Evolutionary conservation across 305 asterid species (phyloP).

Genomic region (Rubia tinctorum): DNA sequence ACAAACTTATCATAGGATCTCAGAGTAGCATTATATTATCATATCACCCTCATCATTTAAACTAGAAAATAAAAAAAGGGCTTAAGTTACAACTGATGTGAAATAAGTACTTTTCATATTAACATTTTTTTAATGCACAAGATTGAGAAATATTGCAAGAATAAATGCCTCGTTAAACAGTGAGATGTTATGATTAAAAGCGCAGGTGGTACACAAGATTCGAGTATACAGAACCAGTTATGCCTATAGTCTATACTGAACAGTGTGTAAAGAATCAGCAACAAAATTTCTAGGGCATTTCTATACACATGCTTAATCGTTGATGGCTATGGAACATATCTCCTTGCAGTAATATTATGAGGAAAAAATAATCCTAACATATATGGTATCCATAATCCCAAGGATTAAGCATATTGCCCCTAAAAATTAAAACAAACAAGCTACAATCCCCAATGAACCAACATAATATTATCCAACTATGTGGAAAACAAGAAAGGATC

Average conservation of each 20-base stretch:
- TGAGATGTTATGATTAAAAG: background rate
- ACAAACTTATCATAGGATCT: background rate
- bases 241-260: background rate
- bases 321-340: background rate
- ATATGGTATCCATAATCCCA: too few species aligned
- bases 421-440: background rate
- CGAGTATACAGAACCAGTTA: background rate
- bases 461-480: background rate
- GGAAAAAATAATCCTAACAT: background rate
- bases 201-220: background rate
- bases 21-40: background rate
- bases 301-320: background rate
- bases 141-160: background rate
- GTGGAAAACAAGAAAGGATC: background rate
- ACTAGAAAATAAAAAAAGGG: background rate
- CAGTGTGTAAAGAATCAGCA: background rate
- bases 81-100: background rate
- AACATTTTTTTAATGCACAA: background rate
- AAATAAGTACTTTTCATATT: background rate
- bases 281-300: background rate
- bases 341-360: background rate
- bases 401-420: background rate
- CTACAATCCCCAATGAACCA: background rate
- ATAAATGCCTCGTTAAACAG: background rate
- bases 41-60: background rate